Evolutionary conservation across 2,329 filamentous ascomycete genomes (phyloP).

Genomic region (Apiospora kogelbergensis): DNA sequence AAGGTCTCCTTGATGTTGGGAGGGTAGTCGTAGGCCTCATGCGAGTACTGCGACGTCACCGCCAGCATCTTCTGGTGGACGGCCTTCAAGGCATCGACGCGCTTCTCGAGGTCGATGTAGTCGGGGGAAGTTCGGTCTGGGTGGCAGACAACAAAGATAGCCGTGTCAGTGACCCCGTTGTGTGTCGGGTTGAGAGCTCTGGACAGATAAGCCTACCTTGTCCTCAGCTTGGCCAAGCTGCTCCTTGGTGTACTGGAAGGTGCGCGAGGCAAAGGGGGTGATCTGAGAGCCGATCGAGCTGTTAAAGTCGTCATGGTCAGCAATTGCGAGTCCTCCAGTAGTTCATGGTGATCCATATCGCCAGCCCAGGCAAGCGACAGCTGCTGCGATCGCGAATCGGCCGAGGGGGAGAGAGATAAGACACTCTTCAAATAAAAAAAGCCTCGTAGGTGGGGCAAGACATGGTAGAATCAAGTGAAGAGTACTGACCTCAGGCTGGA

Average conservation of each 20-base stretch:
- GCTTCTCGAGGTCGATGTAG: constrained; percentile 98
- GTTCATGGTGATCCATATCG: constrained; percentile 34
- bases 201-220: constrained; percentile 58
- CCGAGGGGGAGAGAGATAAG: constrained; percentile 14
- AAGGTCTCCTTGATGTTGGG: constrained; percentile 98
- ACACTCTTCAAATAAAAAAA: not conserved
- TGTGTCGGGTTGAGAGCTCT: not conserved
- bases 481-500: constrained; percentile 53
- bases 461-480: constrained; percentile 13
- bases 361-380: not conserved
- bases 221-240: constrained; percentile 93
- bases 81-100: constrained; percentile 93
- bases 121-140: constrained; percentile 92
- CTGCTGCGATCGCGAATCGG: constrained; percentile 4
- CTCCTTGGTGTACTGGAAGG: constrained; percentile 97
- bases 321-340: constrained; percentile 25
- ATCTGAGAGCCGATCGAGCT: constrained; percentile 73
- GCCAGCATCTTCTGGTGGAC: constrained; percentile 97
- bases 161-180: not conserved
- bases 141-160: constrained; percentile 7
- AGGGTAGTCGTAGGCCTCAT: constrained; percentile 89
- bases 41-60: constrained; percentile 96
- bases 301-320: constrained; percentile 8
- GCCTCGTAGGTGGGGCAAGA: not conserved
- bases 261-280: constrained; percentile 89